Evolutionary conservation across 768 basidiomycete genomes (phyloP), one percentile per base, ranked within the genome.

Genomic region (Termitomyces sp.): DNA sequence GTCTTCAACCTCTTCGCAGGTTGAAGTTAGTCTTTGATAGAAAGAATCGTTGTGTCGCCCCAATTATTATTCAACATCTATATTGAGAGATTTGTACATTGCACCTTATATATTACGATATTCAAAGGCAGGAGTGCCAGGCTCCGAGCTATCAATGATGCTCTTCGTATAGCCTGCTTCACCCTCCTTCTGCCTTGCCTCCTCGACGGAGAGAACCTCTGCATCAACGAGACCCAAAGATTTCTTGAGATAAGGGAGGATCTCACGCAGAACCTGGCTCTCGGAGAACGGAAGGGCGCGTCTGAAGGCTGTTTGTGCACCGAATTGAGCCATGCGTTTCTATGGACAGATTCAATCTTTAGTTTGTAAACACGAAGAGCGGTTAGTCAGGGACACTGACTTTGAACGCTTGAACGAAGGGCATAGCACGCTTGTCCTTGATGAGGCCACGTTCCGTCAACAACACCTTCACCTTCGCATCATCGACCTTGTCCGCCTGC

Each of bases 371-470:
- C 45, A 12, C 27, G 24, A 50, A 36, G 2, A 32, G 22, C n/a
- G 53, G 45, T 47, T 42, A 7, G 13, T 45, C 26, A 22, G 9
- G 1, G 40, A 22, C 8, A 64, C 79, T 36, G 52, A 94, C 95
- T 87, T 97, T 95, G 86, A 98, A 91, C 33, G 80, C 75, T 57
- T 95, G 91, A 44, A 95, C 84, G 75, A 95, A 98, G 9, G 96
- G 95, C 96, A 98, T 98, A 40, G 82, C 82, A 44, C 87, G 84
- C 78, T 98, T 98, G 76, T 98, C 94, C 82, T 97, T 98, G 75
- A 95, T 87, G 70, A 97, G 69, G 4, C 92, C 94, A 22, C 78
- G 80, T 68, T 83, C 79, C 10, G 79, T 80, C 69, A 98, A 70
- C 62, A 82, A 63, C 66, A 84, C 77, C 70, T 86, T 82, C 50